A percentile compares a stretch with the other conserved stretches of the same genome.
Evolutionary conservation across 2,329 filamentous ascomycete genomes (phyloP).

Genomic region (Phialophora tarda): DNA sequence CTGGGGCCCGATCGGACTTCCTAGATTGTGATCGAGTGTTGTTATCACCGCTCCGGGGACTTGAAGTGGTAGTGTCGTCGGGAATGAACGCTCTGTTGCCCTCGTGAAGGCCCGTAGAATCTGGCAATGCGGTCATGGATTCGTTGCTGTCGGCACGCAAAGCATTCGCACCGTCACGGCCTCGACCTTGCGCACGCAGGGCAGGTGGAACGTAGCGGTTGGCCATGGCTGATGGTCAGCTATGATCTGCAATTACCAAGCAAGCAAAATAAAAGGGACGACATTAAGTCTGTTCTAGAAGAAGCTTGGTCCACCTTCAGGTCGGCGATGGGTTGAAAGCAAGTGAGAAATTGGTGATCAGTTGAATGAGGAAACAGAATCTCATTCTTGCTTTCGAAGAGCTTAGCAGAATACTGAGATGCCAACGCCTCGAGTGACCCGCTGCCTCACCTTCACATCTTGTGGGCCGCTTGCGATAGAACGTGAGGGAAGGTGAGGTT

Average conservation of each 20-base stretch:
- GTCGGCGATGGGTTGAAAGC: not conserved
- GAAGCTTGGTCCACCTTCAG: not conserved
- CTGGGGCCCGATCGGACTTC: not conserved
- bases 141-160: not conserved
- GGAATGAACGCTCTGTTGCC: not conserved
- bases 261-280: not conserved
- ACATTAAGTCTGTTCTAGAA: not conserved
- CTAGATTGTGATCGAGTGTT: not conserved
- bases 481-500: not conserved
- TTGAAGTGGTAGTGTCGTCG: not conserved
- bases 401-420: too few relatives aligned
- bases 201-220: conserved; percentile 12
- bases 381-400: not conserved
- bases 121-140: not conserved
- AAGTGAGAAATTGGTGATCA: not conserved
- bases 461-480: not conserved
- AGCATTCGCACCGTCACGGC: not conserved
- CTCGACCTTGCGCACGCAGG: not conserved
- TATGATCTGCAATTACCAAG: not conserved
- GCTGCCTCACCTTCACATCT: not conserved
- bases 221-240: conserved; percentile 1
- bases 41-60: not conserved
- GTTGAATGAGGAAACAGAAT: not conserved
- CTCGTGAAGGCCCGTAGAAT: not conserved
- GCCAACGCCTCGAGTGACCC: not conserved